Evolutionary conservation across 306 rosid species (phyloP), one percentile per base, ranked within the genome.

Genomic region (Psophocarpus tetragonolobus): DNA sequence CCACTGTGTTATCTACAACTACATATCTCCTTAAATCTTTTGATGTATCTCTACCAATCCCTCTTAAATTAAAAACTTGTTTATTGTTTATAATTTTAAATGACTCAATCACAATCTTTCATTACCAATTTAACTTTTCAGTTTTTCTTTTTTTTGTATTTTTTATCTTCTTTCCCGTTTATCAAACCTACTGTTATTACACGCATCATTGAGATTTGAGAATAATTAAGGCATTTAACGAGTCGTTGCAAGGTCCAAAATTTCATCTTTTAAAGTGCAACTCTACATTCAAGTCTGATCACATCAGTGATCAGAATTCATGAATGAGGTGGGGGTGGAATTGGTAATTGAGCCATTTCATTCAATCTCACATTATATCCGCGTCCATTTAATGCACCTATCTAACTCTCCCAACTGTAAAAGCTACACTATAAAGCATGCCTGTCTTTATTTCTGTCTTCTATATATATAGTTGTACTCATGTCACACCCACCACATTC

Each of bases 331-430:
- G 39, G 73, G 45, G 47, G 63, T 60, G 66, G 39, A 60, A 60
- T 60, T 13, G 66, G 39, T 60, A 60, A 12, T 2, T 4, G 66
- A 27, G 66, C 39, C 85, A 38, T 17, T 44, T 17, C 50, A 76
- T 82, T 67, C 63, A 73, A 15, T 78, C 53, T 83, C 85, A 80
- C 84, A 76, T 82, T 87, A 85, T 87, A 85, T 90, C 91, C 96
- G 97, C 94, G 96, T 91, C 90, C 58, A 86, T 83, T 94, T 81
- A 94, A 87, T 94, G 91, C 88, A 35, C 77, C 86, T 72, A 85
- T 32, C 92, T 17, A 84, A 80, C 88, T 24, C 79, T 44, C 85
- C 82, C 92, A 90, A 87, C 92, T 68, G 88, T 80, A 70, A 78
- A 85, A 75, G 38, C 30, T 7, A 14, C 5, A 35, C 18, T 45